These are phyloP conservation scores for Xerocomus brunneocitrinus DNA, from an alignment of 768 basidiomycete genomes.

Conservation along the genomic window DNA sequence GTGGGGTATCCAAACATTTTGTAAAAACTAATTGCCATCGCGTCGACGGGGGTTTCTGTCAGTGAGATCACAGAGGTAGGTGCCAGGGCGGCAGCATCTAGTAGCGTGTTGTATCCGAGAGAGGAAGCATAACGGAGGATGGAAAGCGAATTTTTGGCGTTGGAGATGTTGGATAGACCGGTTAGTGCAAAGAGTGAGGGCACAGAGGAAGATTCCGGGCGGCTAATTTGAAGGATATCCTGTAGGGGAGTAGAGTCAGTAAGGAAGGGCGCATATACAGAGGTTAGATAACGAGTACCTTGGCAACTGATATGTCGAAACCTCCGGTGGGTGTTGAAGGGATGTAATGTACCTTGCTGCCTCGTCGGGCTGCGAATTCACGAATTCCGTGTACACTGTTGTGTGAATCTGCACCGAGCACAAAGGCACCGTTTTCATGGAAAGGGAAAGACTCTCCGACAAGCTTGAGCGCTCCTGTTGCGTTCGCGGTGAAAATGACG, in stretches of 20 bases:
- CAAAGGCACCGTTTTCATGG: slow-evolving; percentile 47
- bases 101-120: slow-evolving; percentile 67
- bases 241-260: slow-evolving; percentile 21
- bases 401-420: slow-evolving; percentile 76
- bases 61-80: slow-evolving; percentile 69
- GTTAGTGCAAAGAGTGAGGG: slow-evolving; percentile 72
- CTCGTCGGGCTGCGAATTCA: slow-evolving; percentile 56
- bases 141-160: slow-evolving; percentile 64
- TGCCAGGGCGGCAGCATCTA: slow-evolving; percentile 80
- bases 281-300: slow-evolving; percentile 40
- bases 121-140: slow-evolving; percentile 59
- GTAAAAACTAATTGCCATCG: slow-evolving; percentile 81
- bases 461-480: slow-evolving; percentile 74
- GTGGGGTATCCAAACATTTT: slow-evolving; percentile 91
- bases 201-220: slow-evolving; percentile 33
- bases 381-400: slow-evolving; percentile 83
- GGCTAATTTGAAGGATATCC: slow-evolving; percentile 51
- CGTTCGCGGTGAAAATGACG: slow-evolving; percentile 79
- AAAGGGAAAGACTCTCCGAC: slow-evolving; percentile 82
- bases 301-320: slow-evolving; percentile 51
- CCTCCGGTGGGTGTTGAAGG: slow-evolving; percentile 61
- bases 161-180: slow-evolving; percentile 79
- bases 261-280: slow-evolving; percentile 18
- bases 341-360: slow-evolving; percentile 60
- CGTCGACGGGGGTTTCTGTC: slow-evolving; percentile 64